Base-by-base conservation (phyloP, 257 asterid genomes). In the Penstemon eatonii region DNA sequence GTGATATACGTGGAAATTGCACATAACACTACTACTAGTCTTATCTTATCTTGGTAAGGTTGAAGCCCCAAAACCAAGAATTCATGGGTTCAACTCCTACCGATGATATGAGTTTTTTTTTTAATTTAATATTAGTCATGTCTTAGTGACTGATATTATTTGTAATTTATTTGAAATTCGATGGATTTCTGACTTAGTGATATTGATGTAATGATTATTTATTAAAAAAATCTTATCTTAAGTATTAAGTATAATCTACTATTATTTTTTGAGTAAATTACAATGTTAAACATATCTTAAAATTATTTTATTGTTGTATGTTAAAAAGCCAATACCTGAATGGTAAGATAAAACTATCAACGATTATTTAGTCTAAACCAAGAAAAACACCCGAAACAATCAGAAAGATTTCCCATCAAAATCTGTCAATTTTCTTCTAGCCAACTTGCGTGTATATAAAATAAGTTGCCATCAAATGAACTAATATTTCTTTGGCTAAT, bases 401-500 rank as follows among this genome's bases (percentile, higher is more conserved):
- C 13, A 68, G 36, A 51, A 57, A 54, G 79, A 78, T 78, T 70
- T 71, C 70, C 75, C 43, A 79, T 81, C 80, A 56, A 69, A 73
- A 19, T 63, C 82, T 55, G 9, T 68, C 69, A 37, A n/a, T 56
- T 58, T 13, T 58, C 42, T 52, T 43, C 4, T 11, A 1, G 4
- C 56, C 47, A 15, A 25, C 44, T 45, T 33, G 1, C 58, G 13
- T 13, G 4, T 5, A n/a, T 11, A 56, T 18, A 55, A 50, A 50
- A 9, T 45, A 56, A 50, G 18, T 13, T 46, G 60, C 70, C 56
- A 55, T 56, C 18, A 43, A 41, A 25, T 25, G 15, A 6, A 10
- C 36, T 25, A 8, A 37, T 36, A 36, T 57, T 61, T 42, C 36
- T 36, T 45, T n/a, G 33, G 33, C 38, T 15, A 19, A 5, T 9